These are phyloP conservation scores for Nitzschia sp. DNA, from an alignment of 108 stramenopile species.

Conservation along the genomic window DNA sequence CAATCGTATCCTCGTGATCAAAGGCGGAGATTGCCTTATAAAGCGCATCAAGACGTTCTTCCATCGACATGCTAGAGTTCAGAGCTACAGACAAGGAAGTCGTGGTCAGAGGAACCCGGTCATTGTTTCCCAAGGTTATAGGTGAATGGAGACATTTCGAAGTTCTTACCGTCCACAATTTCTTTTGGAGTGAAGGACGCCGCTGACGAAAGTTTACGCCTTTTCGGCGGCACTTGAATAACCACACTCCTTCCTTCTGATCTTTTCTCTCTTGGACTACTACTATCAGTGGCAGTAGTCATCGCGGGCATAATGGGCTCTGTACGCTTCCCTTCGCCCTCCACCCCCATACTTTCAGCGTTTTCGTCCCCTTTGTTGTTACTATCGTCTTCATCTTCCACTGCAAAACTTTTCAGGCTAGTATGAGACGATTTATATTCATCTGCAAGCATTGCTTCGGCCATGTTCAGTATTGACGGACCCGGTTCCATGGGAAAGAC, in stretches of 20 bases:
- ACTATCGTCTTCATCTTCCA: not conserved
- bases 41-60: constrained; percentile 47
- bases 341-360: not conserved
- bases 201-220: constrained; percentile 22
- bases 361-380: constrained; percentile 1
- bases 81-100: constrained; percentile 24
- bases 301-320: too few relatives aligned
- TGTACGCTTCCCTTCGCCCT: not conserved
- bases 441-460: constrained; percentile 44
- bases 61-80: constrained; percentile 18
- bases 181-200: constrained; percentile 20
- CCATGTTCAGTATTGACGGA: constrained; percentile 30
- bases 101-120: constrained; percentile 19
- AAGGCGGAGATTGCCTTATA: constrained; percentile 39
- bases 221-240: constrained; percentile 31
- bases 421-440: constrained; percentile 35
- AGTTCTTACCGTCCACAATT: constrained; percentile 22
- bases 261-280: constrained; percentile 1
- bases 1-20: constrained; percentile 43
- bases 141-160: not conserved
- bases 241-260: constrained; percentile 25
- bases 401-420: constrained; percentile 5
- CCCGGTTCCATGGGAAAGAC: constrained; percentile 1
- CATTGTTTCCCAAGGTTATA: not conserved
- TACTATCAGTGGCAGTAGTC: too few relatives aligned